Evolutionary conservation across 805 yeast species (phyloP).

Genomic region (Saccharomycodes ludwigii): DNA sequence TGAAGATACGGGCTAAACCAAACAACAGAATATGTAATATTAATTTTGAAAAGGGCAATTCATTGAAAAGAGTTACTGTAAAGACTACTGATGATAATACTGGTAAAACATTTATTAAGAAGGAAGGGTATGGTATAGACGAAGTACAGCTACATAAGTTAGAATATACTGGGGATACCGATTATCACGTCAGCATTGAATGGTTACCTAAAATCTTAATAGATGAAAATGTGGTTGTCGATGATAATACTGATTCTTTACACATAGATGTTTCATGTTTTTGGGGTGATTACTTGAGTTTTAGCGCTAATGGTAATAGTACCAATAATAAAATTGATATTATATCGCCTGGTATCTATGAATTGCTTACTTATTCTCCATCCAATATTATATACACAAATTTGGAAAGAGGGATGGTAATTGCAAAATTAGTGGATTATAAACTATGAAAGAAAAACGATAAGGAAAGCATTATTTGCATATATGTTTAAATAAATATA

Average conservation of each 20-base stretch:
- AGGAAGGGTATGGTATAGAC: slow-evolving; percentile 46
- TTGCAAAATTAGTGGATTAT: slow-evolving; percentile 36
- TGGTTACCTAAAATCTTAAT: slow-evolving; percentile 56
- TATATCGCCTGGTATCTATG: slow-evolving; percentile 55
- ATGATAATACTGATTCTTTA: slow-evolving; percentile 27
- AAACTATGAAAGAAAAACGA: slow-evolving; percentile 4
- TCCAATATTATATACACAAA: slow-evolving; percentile 53
- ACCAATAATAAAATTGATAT: slow-evolving; percentile 7
- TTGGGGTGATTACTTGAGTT: slow-evolving; percentile 64
- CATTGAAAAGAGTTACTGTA: slow-evolving; percentile 46
- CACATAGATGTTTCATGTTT: slow-evolving; percentile 54
- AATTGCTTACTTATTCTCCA: slow-evolving; percentile 58
- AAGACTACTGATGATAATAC: slow-evolving; percentile 17
- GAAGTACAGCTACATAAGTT: slow-evolving; percentile 52
- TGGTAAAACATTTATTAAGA: slow-evolving; percentile 39
- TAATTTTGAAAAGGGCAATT: slow-evolving; percentile 34
- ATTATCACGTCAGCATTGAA: slow-evolving; percentile 53
- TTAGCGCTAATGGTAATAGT: slow-evolving; percentile 12
- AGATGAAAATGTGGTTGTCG: slow-evolving; percentile 27
- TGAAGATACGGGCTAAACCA: slow-evolving; percentile 42
- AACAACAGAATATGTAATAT: slow-evolving; percentile 56
- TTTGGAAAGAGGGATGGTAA: slow-evolving; percentile 49
- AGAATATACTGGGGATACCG: slow-evolving; percentile 29
- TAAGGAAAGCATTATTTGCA: not conserved
- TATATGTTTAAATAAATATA: slow-evolving; percentile 1